These are phyloP conservation scores for Juglanconis juglandina DNA, from an alignment of 2,329 filamentous ascomycete species.

Conservation along the genomic window DNA sequence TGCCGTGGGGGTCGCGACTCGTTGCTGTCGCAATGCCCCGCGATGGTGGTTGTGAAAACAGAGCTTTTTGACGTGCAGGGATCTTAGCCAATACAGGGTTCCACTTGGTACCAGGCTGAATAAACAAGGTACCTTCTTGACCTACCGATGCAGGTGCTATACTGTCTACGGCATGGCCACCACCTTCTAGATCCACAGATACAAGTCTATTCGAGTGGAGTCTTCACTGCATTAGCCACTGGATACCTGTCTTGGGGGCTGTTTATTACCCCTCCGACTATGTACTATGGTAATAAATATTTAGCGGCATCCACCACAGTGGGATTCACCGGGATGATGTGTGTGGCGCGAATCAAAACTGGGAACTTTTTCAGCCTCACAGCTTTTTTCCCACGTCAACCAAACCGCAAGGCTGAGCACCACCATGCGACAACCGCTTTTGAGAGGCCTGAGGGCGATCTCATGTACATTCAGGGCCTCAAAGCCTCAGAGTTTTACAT, in stretches of 20 bases:
- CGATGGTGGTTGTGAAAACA: not conserved
- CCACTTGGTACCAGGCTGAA: not conserved
- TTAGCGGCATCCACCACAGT: not conserved
- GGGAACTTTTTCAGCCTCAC: constrained; percentile 6
- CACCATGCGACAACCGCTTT: constrained; percentile 13
- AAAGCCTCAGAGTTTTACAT: not conserved
- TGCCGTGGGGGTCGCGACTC: not conserved
- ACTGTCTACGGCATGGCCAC: too few relatives aligned
- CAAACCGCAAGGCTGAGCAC: constrained; percentile 13
- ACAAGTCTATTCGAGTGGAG: too few relatives aligned
- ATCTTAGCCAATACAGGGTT: not conserved
- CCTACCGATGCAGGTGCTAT: too few relatives aligned
- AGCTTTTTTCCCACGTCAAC: constrained; percentile 7
- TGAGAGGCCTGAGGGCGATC: constrained; percentile 1
- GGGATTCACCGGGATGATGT: not conserved
- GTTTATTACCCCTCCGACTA: too few relatives aligned
- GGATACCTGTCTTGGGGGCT: too few relatives aligned
- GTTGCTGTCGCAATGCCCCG: not conserved
- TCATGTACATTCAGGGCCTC: not conserved
- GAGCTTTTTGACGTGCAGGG: constrained; percentile 1
- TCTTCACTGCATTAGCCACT: too few relatives aligned
- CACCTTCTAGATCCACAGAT: too few relatives aligned
- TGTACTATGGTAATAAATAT: too few relatives aligned
- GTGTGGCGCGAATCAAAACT: not conserved
- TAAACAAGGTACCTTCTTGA: too few relatives aligned